A percentile compares a stretch with the other conserved stretches of the same genome.
These are phyloP conservation scores for Diutina ranongensis DNA, from an alignment of 1,139 yeast genomes.

Conservation along the genomic window DNA sequence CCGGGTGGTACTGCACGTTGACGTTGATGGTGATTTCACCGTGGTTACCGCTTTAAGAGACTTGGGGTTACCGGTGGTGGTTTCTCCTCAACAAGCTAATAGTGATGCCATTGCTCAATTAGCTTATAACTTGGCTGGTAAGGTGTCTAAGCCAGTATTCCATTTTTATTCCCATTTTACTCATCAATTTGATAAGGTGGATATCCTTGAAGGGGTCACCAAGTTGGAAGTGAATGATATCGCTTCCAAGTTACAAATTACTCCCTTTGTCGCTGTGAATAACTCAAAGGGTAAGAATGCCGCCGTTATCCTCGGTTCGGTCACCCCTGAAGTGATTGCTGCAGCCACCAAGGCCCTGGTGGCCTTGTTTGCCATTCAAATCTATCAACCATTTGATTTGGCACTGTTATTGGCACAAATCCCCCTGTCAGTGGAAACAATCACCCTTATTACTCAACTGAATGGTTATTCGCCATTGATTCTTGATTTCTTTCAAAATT, in stretches of 20 bases:
- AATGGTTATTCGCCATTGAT: constrained; percentile 48
- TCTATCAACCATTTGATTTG: constrained; percentile 63
- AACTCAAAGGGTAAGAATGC: constrained; percentile 22
- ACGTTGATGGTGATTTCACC: constrained; percentile 47
- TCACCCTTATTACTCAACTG: constrained; percentile 58
- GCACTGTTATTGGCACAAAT: constrained; percentile 35
- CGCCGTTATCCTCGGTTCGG: constrained; percentile 51
- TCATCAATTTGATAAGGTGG: background rate
- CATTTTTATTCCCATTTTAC: background rate
- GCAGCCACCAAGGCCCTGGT: constrained; percentile 31
- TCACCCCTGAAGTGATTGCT: constrained; percentile 30
- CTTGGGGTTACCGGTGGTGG: constrained; percentile 47
- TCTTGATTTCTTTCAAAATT: constrained; percentile 63
- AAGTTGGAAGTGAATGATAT: constrained; percentile 1
- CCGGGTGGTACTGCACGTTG: constrained; percentile 51
- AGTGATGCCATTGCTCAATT: constrained; percentile 37
- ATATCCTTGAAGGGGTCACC: background rate
- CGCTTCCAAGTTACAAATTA: background rate
- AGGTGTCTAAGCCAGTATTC: background rate
- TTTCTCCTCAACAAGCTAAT: constrained; percentile 51
- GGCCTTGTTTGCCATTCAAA: constrained; percentile 46
- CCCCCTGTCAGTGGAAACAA: constrained; percentile 44
- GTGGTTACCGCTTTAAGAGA: constrained; percentile 63
- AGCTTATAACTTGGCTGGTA: constrained; percentile 5
- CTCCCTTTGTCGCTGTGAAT: background rate